phyloP scores from a whole-genome alignment of 1,284 basidiomycete species.

The Salmacisia buchloeana region DNA sequence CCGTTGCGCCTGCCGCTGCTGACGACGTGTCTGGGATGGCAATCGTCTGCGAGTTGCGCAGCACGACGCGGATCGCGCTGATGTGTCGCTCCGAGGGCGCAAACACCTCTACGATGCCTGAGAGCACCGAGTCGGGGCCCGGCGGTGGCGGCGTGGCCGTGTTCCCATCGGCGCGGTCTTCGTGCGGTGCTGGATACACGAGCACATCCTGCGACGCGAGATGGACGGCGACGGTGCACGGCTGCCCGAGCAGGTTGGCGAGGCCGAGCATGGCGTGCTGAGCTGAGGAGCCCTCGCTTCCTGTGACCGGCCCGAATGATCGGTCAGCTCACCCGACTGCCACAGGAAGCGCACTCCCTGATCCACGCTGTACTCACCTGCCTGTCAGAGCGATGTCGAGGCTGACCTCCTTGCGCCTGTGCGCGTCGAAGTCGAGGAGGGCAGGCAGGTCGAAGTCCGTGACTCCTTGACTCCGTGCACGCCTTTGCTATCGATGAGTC shows the following conservation, averaged over 20 bases:
- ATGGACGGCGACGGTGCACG: slow-evolving; percentile 45
- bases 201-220: slow-evolving; percentile 44
- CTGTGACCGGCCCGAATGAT: too few species aligned
- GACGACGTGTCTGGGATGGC: slow-evolving; percentile 32
- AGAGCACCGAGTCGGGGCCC: slow-evolving; percentile 44
- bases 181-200: slow-evolving; percentile 30
- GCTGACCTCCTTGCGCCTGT: too few species aligned
- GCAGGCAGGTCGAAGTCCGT: too few species aligned
- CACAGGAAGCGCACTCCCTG: too few species aligned
- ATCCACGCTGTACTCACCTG: too few species aligned
- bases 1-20: background rate
- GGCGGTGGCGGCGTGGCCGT: background rate
- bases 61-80: slow-evolving; percentile 30
- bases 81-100: slow-evolving; percentile 42
- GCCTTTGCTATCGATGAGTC: too few species aligned
- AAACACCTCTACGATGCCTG: slow-evolving; percentile 46
- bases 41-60: slow-evolving; percentile 40
- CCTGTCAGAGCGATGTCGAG: too few species aligned
- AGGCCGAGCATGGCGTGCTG: slow-evolving; percentile 1
- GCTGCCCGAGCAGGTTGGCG: slow-evolving; percentile 27
- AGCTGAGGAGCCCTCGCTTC: background rate
- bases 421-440: too few species aligned
- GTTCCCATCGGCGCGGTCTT: slow-evolving; percentile 22
- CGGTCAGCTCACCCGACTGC: too few species aligned
- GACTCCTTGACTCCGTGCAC: too few species aligned